These are phyloP conservation scores for Pseudoperonospora humuli DNA, from an alignment of 352 stramenopile species.

Conservation along the genomic window DNA sequence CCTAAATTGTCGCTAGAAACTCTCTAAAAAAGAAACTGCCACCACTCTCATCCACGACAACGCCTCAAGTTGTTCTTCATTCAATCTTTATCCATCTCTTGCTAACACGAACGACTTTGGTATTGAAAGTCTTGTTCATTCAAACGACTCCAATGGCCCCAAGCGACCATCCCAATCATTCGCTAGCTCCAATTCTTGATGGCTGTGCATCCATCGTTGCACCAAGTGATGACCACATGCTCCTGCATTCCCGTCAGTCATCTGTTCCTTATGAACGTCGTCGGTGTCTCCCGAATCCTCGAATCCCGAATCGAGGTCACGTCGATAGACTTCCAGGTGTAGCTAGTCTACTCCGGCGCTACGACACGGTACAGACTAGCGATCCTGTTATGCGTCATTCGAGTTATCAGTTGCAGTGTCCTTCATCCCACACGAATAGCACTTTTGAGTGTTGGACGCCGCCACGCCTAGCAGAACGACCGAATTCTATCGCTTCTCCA, in stretches of 20 bases:
- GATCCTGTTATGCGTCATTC: background rate
- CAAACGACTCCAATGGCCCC: conserved; percentile 16
- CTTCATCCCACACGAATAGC: background rate
- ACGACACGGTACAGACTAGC: conserved; percentile 6
- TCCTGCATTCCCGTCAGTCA: conserved; percentile 11
- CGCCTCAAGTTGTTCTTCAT: conserved; percentile 13
- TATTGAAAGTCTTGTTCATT: conserved; percentile 4
- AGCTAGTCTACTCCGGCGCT: conserved; percentile 17
- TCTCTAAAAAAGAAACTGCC: conserved; percentile 22
- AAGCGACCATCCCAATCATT: conserved; percentile 3
- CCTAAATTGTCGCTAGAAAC: no score
- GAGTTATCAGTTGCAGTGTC: background rate
- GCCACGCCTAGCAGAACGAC: conserved; percentile 1
- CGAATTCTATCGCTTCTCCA: background rate
- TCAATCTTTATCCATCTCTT: conserved; percentile 12
- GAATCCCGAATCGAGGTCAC: conserved; percentile 8
- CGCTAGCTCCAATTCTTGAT: background rate
- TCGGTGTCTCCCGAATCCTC: conserved; percentile 1
- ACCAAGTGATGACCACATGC: conserved; percentile 5
- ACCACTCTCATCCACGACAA: conserved; percentile 1
- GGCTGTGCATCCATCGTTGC: conserved; percentile 2
- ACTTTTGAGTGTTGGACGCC: conserved; percentile 17
- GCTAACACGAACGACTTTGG: conserved; percentile 1
- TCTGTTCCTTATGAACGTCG: conserved; percentile 10
- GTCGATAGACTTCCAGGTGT: conserved; percentile 17